A percentile compares a stretch with the other conserved stretches of the same genome.
These are phyloP conservation scores for Termitomyces sp. DNA, from an alignment of 768 basidiomycete genomes.

Conservation along the genomic window DNA sequence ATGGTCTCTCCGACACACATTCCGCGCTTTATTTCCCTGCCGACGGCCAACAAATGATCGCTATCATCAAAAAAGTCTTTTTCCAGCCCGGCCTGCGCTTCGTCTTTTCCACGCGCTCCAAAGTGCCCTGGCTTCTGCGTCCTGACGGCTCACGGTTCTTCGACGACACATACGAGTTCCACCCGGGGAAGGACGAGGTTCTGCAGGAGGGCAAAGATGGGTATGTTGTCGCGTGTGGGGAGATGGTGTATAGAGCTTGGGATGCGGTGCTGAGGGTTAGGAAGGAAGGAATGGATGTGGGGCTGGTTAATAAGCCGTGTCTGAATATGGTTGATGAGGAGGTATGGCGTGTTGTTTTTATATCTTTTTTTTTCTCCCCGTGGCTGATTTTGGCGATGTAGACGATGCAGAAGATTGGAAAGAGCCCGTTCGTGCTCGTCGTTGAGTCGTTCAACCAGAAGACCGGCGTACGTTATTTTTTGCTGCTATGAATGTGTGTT, in stretches of 20 bases:
- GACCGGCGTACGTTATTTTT: slow-evolving; percentile 51
- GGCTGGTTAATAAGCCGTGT: slow-evolving; percentile 81
- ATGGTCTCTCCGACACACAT: slow-evolving; percentile 75
- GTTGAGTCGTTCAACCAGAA: slow-evolving; percentile 86
- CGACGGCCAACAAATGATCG: slow-evolving; percentile 75
- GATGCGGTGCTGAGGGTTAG: slow-evolving; percentile 77
- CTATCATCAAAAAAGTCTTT: slow-evolving; percentile 72
- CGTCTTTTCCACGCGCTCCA: slow-evolving; percentile 85
- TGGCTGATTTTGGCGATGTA: slow-evolving; percentile 13
- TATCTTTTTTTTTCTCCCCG: neutral
- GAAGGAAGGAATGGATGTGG: slow-evolving; percentile 71
- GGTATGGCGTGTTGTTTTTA: slow-evolving; percentile 23
- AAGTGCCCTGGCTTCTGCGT: slow-evolving; percentile 82
- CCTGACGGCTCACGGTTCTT: slow-evolving; percentile 50
- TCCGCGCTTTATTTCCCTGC: slow-evolving; percentile 88
- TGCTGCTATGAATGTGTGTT: too few relatives aligned
- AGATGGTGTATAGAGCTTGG: slow-evolving; percentile 79
- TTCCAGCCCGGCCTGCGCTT: slow-evolving; percentile 81
- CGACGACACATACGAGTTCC: slow-evolving; percentile 59
- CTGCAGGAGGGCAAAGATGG: slow-evolving; percentile 74
- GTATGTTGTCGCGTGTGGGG: slow-evolving; percentile 82
- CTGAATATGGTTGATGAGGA: slow-evolving; percentile 82
- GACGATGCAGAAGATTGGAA: slow-evolving; percentile 66
- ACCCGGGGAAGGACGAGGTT: slow-evolving; percentile 80
- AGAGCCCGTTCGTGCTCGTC: slow-evolving; percentile 73